A percentile compares a stretch with the other conserved stretches of the same genome.
These are phyloP conservation scores for Trichoderma sp. DNA, from an alignment of 2,329 filamentous ascomycete species.

Conservation along the genomic window DNA sequence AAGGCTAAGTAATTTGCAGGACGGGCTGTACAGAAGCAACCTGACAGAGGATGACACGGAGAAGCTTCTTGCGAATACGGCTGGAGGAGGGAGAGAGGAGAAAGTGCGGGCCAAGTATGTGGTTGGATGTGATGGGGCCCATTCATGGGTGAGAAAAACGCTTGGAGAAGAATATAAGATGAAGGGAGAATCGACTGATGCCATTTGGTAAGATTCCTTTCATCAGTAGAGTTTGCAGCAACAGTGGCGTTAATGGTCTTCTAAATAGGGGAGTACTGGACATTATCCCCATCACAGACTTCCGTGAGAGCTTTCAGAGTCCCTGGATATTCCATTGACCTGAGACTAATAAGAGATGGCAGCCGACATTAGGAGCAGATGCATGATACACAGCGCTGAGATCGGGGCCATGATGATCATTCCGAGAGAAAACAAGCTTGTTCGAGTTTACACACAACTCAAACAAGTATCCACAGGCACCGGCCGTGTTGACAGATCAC, in stretches of 20 bases:
- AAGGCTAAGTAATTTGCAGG: conserved; percentile 30
- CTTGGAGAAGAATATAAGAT: conserved; percentile 50
- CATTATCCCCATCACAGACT: conserved; percentile 45
- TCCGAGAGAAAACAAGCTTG: conserved; percentile 59
- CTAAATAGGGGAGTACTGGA: conserved; percentile 41
- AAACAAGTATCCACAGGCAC: conserved; percentile 44
- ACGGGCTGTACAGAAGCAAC: conserved; percentile 60
- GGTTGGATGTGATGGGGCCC: conserved; percentile 66
- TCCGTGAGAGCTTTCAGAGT: conserved; percentile 36
- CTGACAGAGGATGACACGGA: conserved; percentile 55
- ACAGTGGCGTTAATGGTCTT: neutral
- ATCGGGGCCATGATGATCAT: conserved; percentile 62
- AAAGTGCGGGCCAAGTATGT: conserved; percentile 51
- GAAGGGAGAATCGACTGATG: conserved; percentile 53
- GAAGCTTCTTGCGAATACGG: conserved; percentile 40
- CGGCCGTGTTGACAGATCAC: conserved; percentile 54
- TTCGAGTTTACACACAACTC: conserved; percentile 64
- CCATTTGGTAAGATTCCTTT: conserved; percentile 39
- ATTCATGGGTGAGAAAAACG: conserved; percentile 60
- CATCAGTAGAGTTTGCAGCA: neutral
- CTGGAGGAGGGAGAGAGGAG: conserved; percentile 26
- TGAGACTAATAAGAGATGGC: neutral
- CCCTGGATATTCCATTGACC: neutral
- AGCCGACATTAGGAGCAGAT: conserved; percentile 54
- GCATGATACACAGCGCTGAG: conserved; percentile 54